Conservation (phyloP, 306 rosid species). For the Cucurbita ficifolia region DNA sequence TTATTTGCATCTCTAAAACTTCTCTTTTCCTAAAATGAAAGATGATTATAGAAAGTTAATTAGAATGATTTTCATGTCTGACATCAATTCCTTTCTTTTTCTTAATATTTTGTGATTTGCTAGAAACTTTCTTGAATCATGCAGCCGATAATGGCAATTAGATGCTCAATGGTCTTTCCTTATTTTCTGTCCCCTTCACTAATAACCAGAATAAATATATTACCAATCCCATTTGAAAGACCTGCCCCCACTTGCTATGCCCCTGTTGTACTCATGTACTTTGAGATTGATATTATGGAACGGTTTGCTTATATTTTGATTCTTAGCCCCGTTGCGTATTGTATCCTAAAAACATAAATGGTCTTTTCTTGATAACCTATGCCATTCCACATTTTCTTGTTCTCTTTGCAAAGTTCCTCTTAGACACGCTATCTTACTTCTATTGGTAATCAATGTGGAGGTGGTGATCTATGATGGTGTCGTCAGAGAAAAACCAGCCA, state of each 20-base stretch:
- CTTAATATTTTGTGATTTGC: not conserved
- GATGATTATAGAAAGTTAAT: not conserved
- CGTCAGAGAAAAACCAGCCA: constrained; percentile 85
- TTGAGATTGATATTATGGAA: not conserved
- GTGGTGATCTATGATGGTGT: constrained; percentile 92
- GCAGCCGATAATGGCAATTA: not conserved
- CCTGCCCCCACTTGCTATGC: not conserved
- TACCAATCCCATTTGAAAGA: not conserved
- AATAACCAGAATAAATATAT: not conserved
- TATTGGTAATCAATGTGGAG: constrained; percentile 57
- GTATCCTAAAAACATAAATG: constrained; percentile 41
- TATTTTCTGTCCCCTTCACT: not conserved
- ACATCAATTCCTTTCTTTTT: not conserved
- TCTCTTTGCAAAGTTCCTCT: constrained; percentile 3
- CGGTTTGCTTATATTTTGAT: not conserved
- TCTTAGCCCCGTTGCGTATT: not conserved
- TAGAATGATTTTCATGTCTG: not conserved
- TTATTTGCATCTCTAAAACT: not conserved
- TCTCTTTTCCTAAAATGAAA: not conserved
- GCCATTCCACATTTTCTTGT: constrained; percentile 6
- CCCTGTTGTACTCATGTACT: not conserved
- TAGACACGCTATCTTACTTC: constrained; percentile 23
- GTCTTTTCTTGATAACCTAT: constrained; percentile 37
- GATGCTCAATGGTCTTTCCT: not conserved
- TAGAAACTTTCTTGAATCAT: not conserved